phyloP scores from a whole-genome alignment of 2,329 filamentous ascomycete species.

The Sporothrix pallida region DNA sequence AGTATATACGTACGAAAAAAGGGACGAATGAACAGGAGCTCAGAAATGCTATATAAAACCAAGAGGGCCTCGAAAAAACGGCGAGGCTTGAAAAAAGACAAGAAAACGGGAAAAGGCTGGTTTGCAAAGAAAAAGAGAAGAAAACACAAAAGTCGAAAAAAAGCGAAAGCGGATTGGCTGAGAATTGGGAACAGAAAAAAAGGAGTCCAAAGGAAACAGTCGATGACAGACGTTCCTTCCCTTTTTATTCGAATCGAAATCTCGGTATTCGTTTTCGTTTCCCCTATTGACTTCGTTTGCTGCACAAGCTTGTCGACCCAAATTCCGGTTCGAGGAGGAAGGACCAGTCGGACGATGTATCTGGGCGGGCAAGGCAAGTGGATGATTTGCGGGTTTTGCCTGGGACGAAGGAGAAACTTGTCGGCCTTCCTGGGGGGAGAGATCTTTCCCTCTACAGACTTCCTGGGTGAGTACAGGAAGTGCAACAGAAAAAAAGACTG shows the following conservation, averaged over 20 bases:
- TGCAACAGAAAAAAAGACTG: too few relatives aligned
- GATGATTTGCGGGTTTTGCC: conserved; percentile 17
- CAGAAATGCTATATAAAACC: conserved; percentile 31
- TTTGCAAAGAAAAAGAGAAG: neutral
- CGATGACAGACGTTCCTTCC: conserved; percentile 24
- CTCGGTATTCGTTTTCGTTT: neutral
- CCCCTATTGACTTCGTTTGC: conserved; percentile 1
- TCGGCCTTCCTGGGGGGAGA: conserved; percentile 24
- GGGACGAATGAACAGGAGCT: conserved; percentile 8
- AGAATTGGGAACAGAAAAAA: conserved; percentile 3
- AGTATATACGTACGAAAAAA: conserved; percentile 16
- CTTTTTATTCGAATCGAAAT: conserved; percentile 25
- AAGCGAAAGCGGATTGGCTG: conserved; percentile 12
- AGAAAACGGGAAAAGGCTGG: conserved; percentile 2
- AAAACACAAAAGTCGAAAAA: conserved; percentile 7
- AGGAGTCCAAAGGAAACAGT: conserved; percentile 13
- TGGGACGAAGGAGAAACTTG: conserved; percentile 13
- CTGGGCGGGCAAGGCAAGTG: conserved; percentile 8
- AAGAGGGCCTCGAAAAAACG: conserved; percentile 3
- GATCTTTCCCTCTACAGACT: too few relatives aligned
- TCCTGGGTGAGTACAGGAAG: too few relatives aligned
- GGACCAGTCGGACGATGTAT: conserved; percentile 6
- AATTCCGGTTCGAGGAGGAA: conserved; percentile 27
- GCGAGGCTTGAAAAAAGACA: conserved; percentile 8
- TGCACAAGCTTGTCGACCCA: conserved; percentile 11